Evolutionary conservation across 495 filamentous ascomycete genomes (phyloP), one percentile per base, ranked within the genome.

Genomic region (Halenospora varia): DNA sequence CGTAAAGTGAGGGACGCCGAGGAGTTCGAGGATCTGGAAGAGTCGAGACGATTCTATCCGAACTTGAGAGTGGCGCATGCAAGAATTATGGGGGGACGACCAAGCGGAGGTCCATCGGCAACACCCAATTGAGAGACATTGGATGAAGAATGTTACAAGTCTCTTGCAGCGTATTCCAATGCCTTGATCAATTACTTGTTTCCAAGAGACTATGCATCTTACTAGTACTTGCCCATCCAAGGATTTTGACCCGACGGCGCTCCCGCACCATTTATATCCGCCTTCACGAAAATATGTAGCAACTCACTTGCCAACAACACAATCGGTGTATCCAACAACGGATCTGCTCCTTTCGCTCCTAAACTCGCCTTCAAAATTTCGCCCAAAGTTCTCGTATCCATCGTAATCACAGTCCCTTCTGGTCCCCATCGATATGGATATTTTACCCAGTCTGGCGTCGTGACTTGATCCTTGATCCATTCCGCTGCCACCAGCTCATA

Each of bases 391-490:
- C 57, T 50, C 1, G 44, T 22, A 48, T 62, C 25, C 54, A 62
- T 57, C 23, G 41, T 24, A 23, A 57, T 62, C 1, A 22, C n/a
- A 11, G 60, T 62, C 0, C 60, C 60, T 20, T 62, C 60, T 20
- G 60, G 60, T 17, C 60, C 60, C 60, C 60, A 62, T 24, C 60
- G 60, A 26, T 57, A 62, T 11, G 54, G 54, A 47, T 62, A 62
- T 8, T 25, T 40, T 2, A 62, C 54, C 60, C 60, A 62, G 15
- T 13, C 13, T 1, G 60, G 60, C 20, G 29, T 46, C 25, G 13
- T n/a, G 57, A 49, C 48, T 1, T 17, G 50, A 25, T 57, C 60
- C 6, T 46, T 48, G 19, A 62, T 35, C 48, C 50, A 62, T 1
- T 40, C 25, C 11, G 60, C 60, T 2, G 44, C 22, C 0, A 62